A percentile compares a stretch with the other conserved stretches of the same genome.
Conservation (phyloP, 2,329 filamentous ascomycete genomes). For the Fusarium citri region DNA sequence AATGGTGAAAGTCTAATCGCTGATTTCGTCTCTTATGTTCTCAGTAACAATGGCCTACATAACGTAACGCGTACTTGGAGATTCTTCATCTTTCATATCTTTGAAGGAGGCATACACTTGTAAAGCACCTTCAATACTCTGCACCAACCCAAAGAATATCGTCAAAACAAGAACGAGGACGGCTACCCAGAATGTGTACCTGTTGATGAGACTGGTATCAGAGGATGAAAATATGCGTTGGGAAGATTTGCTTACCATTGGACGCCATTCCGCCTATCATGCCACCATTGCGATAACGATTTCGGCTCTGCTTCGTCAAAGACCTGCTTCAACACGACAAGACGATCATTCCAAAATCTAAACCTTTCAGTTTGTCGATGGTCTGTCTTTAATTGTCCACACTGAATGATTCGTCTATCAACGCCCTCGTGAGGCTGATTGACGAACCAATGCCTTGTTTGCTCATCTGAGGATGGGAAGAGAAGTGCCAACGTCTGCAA, state of each 20-base stretch:
- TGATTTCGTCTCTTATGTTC: background rate
- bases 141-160: constrained; percentile 11
- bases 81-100: background rate
- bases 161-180: constrained; percentile 5
- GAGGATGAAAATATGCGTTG: background rate
- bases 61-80: background rate
- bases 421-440: background rate
- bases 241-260: background rate
- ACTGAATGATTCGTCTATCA: background rate
- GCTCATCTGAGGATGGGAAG: background rate
- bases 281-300: background rate
- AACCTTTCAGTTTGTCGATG: background rate
- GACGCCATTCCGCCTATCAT: background rate
- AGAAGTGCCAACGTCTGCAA: background rate
- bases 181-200: constrained; percentile 12
- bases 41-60: background rate
- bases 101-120: constrained; percentile 9
- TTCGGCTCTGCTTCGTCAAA: background rate
- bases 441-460: background rate
- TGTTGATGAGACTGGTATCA: background rate
- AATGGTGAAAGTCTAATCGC: background rate
- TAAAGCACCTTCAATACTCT: constrained; percentile 5
- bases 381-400: background rate
- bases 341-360: constrained; percentile 1
- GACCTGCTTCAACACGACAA: background rate